Conservation (phyloP, 257 asterid species). For the Mentha longifolia region DNA sequence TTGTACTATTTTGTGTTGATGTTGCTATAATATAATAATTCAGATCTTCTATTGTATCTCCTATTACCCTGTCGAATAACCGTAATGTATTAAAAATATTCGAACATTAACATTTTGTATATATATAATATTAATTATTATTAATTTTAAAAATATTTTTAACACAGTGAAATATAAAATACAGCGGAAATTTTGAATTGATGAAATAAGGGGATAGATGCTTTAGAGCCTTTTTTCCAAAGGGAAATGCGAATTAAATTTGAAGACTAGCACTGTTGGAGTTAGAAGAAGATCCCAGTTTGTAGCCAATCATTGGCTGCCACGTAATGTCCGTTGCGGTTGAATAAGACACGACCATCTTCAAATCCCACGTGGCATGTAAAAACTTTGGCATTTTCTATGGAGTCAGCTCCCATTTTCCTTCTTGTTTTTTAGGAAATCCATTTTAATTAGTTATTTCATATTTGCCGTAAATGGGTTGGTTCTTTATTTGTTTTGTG, state of each 20-base stretch:
- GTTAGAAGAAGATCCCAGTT: not conserved
- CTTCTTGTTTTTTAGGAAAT: not conserved
- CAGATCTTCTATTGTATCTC: no score
- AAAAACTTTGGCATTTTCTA: not conserved
- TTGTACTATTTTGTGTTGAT: no score
- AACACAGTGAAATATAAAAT: no score
- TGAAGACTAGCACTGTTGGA: not conserved
- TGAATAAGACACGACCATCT: conserved; percentile 5
- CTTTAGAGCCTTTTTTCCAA: not conserved
- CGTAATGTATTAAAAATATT: no score
- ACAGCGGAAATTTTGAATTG: no score
- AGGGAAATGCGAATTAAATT: not conserved
- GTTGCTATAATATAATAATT: no score
- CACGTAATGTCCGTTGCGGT: conserved; percentile 8
- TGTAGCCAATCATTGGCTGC: not conserved
- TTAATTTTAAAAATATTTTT: no score
- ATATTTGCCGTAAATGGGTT: not conserved
- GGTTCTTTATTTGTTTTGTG: not conserved
- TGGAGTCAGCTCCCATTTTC: not conserved
- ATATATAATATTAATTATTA: no score
- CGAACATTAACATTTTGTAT: no score
- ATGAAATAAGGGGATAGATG: no score
- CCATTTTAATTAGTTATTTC: not conserved
- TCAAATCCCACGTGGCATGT: conserved; percentile 29
- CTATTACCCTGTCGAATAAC: no score